Base-by-base conservation (phyloP, 1,284 basidiomycete species). In the Porodaedalea pini region DNA sequence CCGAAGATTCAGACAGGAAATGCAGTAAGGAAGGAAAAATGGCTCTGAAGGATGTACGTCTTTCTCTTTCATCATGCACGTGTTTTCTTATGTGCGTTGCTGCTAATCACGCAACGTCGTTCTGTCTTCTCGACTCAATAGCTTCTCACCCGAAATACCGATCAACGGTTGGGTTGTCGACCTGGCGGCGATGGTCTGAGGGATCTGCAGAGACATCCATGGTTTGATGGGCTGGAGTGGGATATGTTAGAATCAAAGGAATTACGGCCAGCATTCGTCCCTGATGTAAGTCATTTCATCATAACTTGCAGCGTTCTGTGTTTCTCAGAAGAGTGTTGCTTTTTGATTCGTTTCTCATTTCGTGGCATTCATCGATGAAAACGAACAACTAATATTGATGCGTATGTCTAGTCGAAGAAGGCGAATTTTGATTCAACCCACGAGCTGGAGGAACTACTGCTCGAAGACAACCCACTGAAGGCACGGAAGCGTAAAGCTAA, bases 351-450 rank as follows among this genome's bases (percentile, higher is more conserved):
- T 37, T 15, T 51, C 34, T 34, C 50, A 29, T 45, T 25, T 53
- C 21, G 48, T 29, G 19, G 17, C 13, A 25, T 54, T 32, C 54
- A 51, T 53, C 58, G 32, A 27, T 40, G 48, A 36, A 43, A 44
- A 57, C 39, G 31, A 45, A 25, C 34, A 34, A 21, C 2, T 21
- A 32, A 13, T 37, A 43, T 19, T 54, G 41, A 23, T 40, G 29
- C 15, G 7, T 31, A 4, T 58, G 39, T 56, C 47, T 70, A 97
- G 93, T 86, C 88, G 21, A 98, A 98, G 75, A 96, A 96, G 72
- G 94, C 96, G 19, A 98, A 99, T 71, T 99, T 98, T 70, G 96
- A 99, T 69, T 95, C 95, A n/a, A 97, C 96, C 13, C 95, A 98
- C 69, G 96, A 99, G 72, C 74, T 99, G 32, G 96, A 99, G 69